Evolutionary conservation across 164 flowering plant species (phyloP).

Genomic region (Liriodendron chinense): DNA sequence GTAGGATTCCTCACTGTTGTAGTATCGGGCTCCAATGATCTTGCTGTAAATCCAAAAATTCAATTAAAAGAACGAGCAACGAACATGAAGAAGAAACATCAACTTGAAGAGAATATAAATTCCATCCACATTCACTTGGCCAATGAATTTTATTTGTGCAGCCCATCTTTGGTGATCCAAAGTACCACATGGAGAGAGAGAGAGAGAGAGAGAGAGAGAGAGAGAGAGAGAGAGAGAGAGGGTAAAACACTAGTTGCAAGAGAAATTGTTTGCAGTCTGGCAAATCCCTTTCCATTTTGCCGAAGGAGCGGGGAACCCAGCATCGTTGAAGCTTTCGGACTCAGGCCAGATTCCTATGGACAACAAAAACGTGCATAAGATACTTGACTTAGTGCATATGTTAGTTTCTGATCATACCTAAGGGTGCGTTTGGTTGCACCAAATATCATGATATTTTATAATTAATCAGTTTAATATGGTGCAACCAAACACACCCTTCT

Average conservation of each 20-base stretch:
- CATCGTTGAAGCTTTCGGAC: constrained; percentile 44
- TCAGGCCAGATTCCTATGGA: constrained; percentile 65
- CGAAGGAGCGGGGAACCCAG: constrained; percentile 60
- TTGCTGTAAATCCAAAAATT: constrained; percentile 23
- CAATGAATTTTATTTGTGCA: no score
- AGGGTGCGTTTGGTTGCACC: no score
- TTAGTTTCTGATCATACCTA: no score
- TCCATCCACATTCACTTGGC: no score
- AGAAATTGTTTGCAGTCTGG: constrained; percentile 26
- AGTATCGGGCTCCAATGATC: constrained; percentile 33
- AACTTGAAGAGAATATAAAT: neutral
- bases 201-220: neutral
- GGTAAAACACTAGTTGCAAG: constrained; percentile 61
- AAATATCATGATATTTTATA: neutral
- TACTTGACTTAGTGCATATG: no score
- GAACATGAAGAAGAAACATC: neutral
- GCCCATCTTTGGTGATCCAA: neutral
- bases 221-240: neutral
- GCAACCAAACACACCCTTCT: neutral
- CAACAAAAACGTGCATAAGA: constrained; percentile 3
- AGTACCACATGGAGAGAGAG: neutral
- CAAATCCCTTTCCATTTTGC: constrained; percentile 66
- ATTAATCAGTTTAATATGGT: neutral
- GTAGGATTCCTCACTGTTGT: constrained; percentile 8
- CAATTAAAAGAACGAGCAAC: neutral